Evolutionary conservation across 495 filamentous ascomycete species (phyloP).

Genomic region (Penicillium bovifimosum): DNA sequence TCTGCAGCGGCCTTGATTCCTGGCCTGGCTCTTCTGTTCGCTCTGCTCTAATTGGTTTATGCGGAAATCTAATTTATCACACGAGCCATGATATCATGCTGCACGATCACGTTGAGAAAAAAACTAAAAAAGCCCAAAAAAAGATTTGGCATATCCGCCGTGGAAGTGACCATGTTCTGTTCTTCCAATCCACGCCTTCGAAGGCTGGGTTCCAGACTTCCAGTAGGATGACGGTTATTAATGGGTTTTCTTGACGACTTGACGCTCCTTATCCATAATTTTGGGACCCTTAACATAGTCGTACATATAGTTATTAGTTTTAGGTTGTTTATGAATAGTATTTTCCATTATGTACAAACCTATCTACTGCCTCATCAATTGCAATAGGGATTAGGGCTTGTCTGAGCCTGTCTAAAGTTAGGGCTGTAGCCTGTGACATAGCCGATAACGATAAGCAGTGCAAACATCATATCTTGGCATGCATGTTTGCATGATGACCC

Average conservation of each 20-base stretch:
- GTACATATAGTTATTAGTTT: neutral
- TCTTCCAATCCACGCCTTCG: conserved; percentile 2
- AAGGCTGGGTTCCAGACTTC: neutral
- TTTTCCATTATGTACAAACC: neutral
- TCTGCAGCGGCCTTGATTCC: conserved; percentile 19
- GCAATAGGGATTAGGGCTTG: too few species aligned
- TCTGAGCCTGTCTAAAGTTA: too few species aligned
- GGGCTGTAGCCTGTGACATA: conserved; percentile 11
- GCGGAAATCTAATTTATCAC: neutral
- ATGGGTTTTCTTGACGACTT: conserved; percentile 4
- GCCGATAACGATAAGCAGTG: neutral
- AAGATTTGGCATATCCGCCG: conserved; percentile 1
- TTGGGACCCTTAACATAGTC: conserved; percentile 6
- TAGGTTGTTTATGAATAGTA: neutral
- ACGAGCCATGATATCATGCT: neutral
- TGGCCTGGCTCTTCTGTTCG: conserved; percentile 13
- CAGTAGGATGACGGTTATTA: conserved; percentile 9
- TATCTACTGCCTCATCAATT: neutral
- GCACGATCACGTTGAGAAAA: neutral
- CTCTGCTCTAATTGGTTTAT: conserved; percentile 12
- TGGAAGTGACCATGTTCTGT: conserved; percentile 3
- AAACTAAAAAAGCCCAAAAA: conserved; percentile 8
- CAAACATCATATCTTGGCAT: conserved; percentile 19
- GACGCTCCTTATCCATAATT: conserved; percentile 7
- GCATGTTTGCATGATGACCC: conserved; percentile 19